These are phyloP conservation scores for Triangularia setosa DNA, from an alignment of 2,329 filamentous ascomycete genomes.

Conservation along the genomic window DNA sequence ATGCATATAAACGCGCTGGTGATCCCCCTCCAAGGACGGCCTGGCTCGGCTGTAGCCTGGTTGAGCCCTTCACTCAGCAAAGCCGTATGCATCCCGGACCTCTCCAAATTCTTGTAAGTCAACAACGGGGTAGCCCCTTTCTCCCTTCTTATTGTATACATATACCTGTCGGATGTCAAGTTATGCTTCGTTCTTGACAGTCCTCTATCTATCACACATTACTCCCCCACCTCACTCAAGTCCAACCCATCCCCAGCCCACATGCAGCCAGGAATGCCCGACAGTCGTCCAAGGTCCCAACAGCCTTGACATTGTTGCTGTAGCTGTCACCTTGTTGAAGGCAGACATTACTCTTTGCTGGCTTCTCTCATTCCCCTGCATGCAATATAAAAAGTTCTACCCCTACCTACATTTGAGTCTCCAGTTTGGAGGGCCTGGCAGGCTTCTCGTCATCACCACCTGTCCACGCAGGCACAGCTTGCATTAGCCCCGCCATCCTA, in stretches of 20 bases:
- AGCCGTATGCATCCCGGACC: neutral
- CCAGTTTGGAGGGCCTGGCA: neutral
- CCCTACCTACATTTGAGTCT: neutral
- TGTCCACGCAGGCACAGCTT: neutral
- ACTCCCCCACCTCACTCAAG: too few relatives aligned
- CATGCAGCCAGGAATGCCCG: too few relatives aligned
- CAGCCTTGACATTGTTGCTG: too few relatives aligned
- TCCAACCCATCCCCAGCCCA: too few relatives aligned
- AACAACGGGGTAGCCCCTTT: neutral
- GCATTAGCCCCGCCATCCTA: conserved; percentile 3
- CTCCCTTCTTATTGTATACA: neutral
- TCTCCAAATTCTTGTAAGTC: neutral
- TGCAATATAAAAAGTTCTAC: neutral
- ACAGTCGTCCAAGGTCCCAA: too few relatives aligned
- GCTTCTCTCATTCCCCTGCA: neutral
- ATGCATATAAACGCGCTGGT: conserved; percentile 47
- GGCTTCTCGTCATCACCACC: neutral
- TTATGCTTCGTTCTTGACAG: too few relatives aligned
- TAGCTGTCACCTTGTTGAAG: neutral
- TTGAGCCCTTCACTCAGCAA: neutral
- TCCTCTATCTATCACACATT: neutral
- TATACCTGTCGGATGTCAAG: neutral
- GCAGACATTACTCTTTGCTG: neutral
- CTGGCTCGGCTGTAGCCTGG: neutral
- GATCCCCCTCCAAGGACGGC: conserved; percentile 32